These are phyloP conservation scores for Globisporangium splendens DNA, from an alignment of 352 stramenopile species.

Conservation along the genomic window DNA sequence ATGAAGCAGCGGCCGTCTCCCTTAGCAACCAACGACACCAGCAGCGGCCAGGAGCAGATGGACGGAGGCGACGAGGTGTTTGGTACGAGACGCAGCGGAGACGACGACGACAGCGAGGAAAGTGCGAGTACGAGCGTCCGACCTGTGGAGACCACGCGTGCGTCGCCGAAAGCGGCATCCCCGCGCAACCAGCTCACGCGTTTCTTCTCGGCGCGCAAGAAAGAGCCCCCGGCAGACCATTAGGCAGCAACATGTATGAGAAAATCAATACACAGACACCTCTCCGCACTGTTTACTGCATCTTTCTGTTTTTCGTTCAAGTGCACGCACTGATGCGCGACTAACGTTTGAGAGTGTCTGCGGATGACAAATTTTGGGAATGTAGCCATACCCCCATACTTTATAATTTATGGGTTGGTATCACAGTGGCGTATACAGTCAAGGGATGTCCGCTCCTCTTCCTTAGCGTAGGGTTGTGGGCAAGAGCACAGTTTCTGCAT, in stretches of 20 bases:
- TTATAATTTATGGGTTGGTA: not conserved
- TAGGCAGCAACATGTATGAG: no score
- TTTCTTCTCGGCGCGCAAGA: conserved; percentile 14
- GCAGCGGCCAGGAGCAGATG: no score
- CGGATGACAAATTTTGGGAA: not conserved
- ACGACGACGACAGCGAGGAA: conserved; percentile 2
- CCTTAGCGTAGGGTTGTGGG: not conserved
- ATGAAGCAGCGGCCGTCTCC: not conserved
- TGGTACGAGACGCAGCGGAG: conserved; percentile 2
- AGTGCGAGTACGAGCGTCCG: not conserved
- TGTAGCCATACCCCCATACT: not conserved
- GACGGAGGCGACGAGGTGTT: conserved; percentile 7
- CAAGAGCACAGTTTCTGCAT: not conserved
- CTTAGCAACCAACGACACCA: no score
- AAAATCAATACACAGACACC: no score
- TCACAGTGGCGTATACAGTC: not conserved
- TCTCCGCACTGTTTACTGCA: no score
- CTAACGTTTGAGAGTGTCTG: no score
- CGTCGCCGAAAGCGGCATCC: conserved; percentile 2
- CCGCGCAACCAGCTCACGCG: conserved; percentile 6
- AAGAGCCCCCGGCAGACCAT: not conserved
- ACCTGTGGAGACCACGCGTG: not conserved
- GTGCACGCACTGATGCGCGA: no score
- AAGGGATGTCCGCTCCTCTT: not conserved
- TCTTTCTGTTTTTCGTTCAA: no score